Percentiles rank a stretch among this genome's conserved stretches.
Evolutionary conservation across 371 early-diverging fungal species (phyloP).

Genomic region (Umbelopsis sp.): DNA sequence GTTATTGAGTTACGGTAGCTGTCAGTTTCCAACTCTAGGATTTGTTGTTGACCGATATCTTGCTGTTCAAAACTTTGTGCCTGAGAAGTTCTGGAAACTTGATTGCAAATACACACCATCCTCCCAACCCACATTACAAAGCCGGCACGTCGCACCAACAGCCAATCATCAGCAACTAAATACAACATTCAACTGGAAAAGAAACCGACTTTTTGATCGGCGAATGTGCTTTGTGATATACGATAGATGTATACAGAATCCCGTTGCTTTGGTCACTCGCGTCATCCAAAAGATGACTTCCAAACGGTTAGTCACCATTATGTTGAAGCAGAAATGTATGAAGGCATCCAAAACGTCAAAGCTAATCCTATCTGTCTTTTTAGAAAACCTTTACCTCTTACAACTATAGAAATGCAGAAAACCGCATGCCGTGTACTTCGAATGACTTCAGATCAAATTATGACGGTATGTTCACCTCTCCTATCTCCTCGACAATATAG

Average conservation of each 20-base stretch:
- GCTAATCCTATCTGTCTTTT: background rate
- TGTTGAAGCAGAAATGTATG: background rate
- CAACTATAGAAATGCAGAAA: conserved; percentile 97
- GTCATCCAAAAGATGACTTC: conserved; percentile 67
- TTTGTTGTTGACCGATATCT: conserved; percentile 97
- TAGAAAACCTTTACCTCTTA: conserved; percentile 90
- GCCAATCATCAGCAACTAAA: conserved; percentile 28
- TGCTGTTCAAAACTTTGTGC: conserved; percentile 80
- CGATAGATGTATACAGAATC: conserved; percentile 67
- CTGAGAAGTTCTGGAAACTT: conserved; percentile 94
- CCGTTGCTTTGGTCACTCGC: conserved; percentile 62
- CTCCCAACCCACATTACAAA: conserved; percentile 5
- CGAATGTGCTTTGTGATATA: conserved; percentile 71
- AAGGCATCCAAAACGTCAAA: background rate
- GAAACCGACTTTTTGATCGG: conserved; percentile 79
- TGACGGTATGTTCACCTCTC: conserved; percentile 64
- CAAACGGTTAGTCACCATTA: conserved; percentile 69
- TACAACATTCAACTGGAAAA: conserved; percentile 78
- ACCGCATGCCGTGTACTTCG: conserved; percentile 72
- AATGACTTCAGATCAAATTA: conserved; percentile 82
- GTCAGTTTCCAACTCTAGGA: conserved; percentile 99
- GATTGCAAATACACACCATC: conserved; percentile 58
- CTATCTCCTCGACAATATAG: too few species aligned
- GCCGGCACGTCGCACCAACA: conserved; percentile 4
- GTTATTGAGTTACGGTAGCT: conserved; percentile 95